Conservation (phyloP, 2,329 filamentous ascomycete genomes). For the Pseudogymnoascus sp. region DNA sequence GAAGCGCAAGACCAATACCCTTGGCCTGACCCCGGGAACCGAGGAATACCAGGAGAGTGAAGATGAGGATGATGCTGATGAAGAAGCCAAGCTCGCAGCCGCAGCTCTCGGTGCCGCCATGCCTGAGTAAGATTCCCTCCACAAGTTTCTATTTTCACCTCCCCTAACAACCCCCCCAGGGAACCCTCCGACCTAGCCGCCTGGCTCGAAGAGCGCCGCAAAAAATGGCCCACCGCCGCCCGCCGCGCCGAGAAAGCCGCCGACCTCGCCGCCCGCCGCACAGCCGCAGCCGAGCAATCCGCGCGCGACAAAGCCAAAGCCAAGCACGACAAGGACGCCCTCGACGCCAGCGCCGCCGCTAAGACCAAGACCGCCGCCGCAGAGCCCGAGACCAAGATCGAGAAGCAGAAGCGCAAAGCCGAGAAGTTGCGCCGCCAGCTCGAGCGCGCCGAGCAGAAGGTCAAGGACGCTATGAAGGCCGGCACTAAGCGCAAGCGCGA, state of each 20-base stretch:
- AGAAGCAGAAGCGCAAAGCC: constrained; percentile 46
- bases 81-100: no score
- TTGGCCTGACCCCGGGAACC: constrained; percentile 56
- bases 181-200: constrained; percentile 58
- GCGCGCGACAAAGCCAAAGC: constrained; percentile 20
- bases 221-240: constrained; percentile 70
- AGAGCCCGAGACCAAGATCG: constrained; percentile 36
- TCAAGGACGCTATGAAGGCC: constrained; percentile 31
- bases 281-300: constrained; percentile 17
- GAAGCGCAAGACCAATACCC: constrained; percentile 62
- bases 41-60: constrained; percentile 47
- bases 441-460: constrained; percentile 53
- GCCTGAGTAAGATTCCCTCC: no score
- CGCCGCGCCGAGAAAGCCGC: constrained; percentile 57
- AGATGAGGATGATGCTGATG: no score
- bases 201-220: constrained; percentile 74
- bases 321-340: constrained; percentile 40
- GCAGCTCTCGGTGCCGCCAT: no score
- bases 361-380: constrained; percentile 23
- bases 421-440: constrained; percentile 56
- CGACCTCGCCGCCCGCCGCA: constrained; percentile 29
- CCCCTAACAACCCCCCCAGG: constrained; percentile 26
- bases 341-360: constrained; percentile 41
- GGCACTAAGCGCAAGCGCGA: constrained; percentile 61
- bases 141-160: no score